Base-by-base conservation (phyloP, 1,284 basidiomycete genomes). In the Cystobasidium sp. region DNA sequence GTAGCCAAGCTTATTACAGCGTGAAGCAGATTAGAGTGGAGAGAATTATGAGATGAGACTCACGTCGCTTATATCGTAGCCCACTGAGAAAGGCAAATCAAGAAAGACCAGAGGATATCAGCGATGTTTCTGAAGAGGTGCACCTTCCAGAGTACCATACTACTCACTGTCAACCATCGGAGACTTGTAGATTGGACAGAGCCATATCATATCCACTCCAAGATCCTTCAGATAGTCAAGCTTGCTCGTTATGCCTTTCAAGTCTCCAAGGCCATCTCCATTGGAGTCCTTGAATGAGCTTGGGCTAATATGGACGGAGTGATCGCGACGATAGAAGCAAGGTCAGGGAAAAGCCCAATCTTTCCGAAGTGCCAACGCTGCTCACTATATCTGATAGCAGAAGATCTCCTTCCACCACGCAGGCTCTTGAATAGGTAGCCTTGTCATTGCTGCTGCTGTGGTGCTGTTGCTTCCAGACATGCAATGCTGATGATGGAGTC, bases 241-340 rank as follows among this genome's bases (percentile, higher is more conserved):
- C 79, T 88, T 88, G 39, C 83, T 80, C 43, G 83, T 82, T 76
- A 92, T 90, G 10, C 90, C 89, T 51, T 86, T 85, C 51, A 92
- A 85, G 81, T 91, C 90, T 18, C 91, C 90, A 75, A 90, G 85
- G 0, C 90, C 90, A 81, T 91, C 89, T 8, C 88, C 88, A 76
- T 90, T 91, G 52, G 88, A 87, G 80, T 92, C 90, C 75, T 84
- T 85, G 84, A 91, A 92, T 0, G 88, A 89, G 81, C 53, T 46
- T 6, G 67, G 53, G 20, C 52, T 68, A 22, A 2, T 56, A 37
- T 3, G 39, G 5, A n/a, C n/a, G n/a, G n/a, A n/a, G n/a, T n/a
- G n/a, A n/a, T n/a, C n/a, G n/a, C n/a, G n/a, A n/a, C n/a, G 51
- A 6, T 53, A 53, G n/a, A 18, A 18, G 24, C 24, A 14, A 53